Conservation (phyloP, 1,284 basidiomycete species). For the Ustilago sp. region DNA sequence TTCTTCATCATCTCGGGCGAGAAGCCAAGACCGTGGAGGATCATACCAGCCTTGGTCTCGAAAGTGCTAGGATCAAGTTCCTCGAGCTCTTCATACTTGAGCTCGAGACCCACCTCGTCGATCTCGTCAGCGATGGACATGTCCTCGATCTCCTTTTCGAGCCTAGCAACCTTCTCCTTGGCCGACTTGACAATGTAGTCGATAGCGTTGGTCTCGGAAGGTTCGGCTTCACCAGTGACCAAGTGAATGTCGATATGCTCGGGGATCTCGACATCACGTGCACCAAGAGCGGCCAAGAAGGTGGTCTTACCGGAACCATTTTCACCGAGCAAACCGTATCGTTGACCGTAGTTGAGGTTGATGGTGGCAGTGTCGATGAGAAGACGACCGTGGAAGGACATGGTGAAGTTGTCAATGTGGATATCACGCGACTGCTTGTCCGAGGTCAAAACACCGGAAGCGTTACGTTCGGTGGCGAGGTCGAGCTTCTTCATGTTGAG, state of each 20-base stretch:
- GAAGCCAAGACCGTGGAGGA: conserved; percentile 97
- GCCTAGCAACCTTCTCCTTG: conserved; percentile 90
- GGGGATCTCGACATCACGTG: conserved; percentile 87
- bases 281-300: conserved; percentile 68
- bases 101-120: conserved; percentile 87
- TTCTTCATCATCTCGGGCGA: conserved; percentile 90
- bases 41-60: conserved; percentile 93
- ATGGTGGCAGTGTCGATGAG: conserved; percentile 90
- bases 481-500: conserved; percentile 69
- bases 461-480: conserved; percentile 67
- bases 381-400: conserved; percentile 96
- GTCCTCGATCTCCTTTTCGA: conserved; percentile 95
- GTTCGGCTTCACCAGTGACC: conserved; percentile 94
- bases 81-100: conserved; percentile 94
- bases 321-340: conserved; percentile 93
- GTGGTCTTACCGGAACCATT: conserved; percentile 96
- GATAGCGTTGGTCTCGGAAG: conserved; percentile 92
- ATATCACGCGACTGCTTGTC: conserved; percentile 93
- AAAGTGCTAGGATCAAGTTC: conserved; percentile 96
- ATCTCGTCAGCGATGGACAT: conserved; percentile 88
- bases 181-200: conserved; percentile 96
- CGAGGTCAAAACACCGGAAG: conserved; percentile 85
- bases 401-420: conserved; percentile 94
- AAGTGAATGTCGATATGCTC: conserved; percentile 97
- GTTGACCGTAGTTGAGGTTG: conserved; percentile 94